Evolutionary conservation across 1,139 yeast genomes (phyloP), one percentile per base, ranked within the genome.

Genomic region (Blastobotrys apis): DNA sequence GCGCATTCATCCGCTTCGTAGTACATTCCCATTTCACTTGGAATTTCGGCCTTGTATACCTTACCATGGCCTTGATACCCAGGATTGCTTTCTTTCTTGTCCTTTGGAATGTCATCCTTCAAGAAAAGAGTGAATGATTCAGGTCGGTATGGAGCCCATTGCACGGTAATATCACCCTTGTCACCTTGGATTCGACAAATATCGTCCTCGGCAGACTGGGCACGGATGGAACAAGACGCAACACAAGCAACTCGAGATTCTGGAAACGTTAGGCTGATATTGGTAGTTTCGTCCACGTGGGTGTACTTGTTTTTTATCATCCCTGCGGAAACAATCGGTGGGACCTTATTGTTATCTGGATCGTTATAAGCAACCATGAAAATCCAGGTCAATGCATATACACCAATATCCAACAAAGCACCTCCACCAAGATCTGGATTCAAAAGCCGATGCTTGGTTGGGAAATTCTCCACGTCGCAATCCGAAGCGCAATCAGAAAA

Each of bases 361-460:
- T 60, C 59, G 23, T 57, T 53, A 45, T 57, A 61, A 35, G 62
- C 54, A 26, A 59, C 52, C 36, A 65, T 39, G 34, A 65, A 53
- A 4, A 62, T 53, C 65, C 79, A 53, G 5, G 81, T 78, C 45
- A 78, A 55, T 4, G 80, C 67, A 53, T 80, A 80, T 37, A 79
- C 70, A 1, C 85, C 84, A 47, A 79, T 66, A 55, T 80, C 85
- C 52, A 79, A 68, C 39, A 78, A 58, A 0, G 81, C 78, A 25
- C 85, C 84, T 9, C 81, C 85, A 8, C 80, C 84, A 31, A 77
- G 68, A 57, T 49, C 80, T 53, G 44, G 69, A 57, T 47, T 62
- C 59, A 23, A 68, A 50, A 47, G 42, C 17, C 58, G 50, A 38
- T 45, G 55, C 34, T 39, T 39, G 17, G 47, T 46, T 21, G 53